A percentile compares a stretch with the other conserved stretches of the same genome.
These are phyloP conservation scores for Lactarius hatsudake DNA, from an alignment of 768 basidiomycete species.

Conservation along the genomic window DNA sequence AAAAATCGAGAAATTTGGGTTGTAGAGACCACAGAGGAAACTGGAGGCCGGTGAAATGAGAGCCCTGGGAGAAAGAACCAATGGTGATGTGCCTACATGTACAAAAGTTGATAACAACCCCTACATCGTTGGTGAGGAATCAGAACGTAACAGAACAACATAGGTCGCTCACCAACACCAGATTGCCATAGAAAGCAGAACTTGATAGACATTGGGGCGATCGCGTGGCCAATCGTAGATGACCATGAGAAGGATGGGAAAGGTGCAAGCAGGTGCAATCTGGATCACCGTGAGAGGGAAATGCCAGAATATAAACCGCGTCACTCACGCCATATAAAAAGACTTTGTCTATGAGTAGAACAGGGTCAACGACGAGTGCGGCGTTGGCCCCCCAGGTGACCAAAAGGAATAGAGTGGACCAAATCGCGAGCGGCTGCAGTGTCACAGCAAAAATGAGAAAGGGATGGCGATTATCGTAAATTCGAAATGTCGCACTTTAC, in stretches of 20 bases:
- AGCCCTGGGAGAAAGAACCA: neutral
- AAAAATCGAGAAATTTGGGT: constrained; percentile 33
- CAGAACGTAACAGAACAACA: neutral
- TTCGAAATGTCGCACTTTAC: constrained; percentile 42
- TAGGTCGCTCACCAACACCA: constrained; percentile 57
- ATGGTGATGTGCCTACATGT: constrained; percentile 36
- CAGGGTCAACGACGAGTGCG: constrained; percentile 6
- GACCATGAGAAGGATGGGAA: constrained; percentile 63
- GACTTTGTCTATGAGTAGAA: constrained; percentile 49
- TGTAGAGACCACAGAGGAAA: constrained; percentile 45
- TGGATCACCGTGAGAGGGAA: constrained; percentile 26
- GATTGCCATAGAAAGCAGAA: constrained; percentile 52
- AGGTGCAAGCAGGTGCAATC: constrained; percentile 57
- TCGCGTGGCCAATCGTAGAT: constrained; percentile 72
- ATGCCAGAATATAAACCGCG: constrained; percentile 18
- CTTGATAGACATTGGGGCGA: constrained; percentile 56
- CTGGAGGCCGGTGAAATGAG: constrained; percentile 29
- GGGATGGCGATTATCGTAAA: constrained; percentile 31
- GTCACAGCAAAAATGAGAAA: constrained; percentile 41
- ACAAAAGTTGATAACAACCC: constrained; percentile 58
- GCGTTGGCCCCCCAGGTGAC: constrained; percentile 17
- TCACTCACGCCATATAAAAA: constrained; percentile 54
- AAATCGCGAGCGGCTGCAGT: constrained; percentile 15
- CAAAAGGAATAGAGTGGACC: constrained; percentile 19
- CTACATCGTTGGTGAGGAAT: constrained; percentile 34